Percentiles rank a stretch among this genome's conserved stretches.
Conservation (phyloP, 768 basidiomycete species). For the Dictyophora rubrovolvata region DNA sequence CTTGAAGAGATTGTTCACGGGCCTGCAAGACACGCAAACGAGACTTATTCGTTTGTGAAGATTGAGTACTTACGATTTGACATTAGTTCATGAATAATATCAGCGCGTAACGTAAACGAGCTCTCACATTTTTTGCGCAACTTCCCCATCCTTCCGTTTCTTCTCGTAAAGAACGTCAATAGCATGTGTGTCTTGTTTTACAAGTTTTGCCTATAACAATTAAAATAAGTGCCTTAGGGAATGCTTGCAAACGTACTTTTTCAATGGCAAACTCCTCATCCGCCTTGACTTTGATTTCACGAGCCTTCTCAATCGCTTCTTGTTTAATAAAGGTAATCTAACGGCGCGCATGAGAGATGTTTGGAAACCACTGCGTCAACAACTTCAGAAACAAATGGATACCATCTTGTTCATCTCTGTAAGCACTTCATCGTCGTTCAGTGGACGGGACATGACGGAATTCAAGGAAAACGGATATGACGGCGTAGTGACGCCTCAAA, state of each 20-base stretch:
- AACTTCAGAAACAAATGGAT: conserved; percentile 15
- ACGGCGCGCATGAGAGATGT: neutral
- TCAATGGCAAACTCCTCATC: conserved; percentile 99
- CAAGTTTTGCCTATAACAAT: conserved; percentile 77
- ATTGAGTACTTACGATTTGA: conserved; percentile 60
- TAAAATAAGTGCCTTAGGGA: neutral
- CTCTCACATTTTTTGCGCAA: conserved; percentile 87
- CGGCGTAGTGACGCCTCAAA: neutral
- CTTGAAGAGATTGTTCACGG: conserved; percentile 86
- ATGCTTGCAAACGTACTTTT: conserved; percentile 44
- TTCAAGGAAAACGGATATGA: neutral
- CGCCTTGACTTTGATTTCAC: conserved; percentile 94
- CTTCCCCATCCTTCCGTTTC: conserved; percentile 89
- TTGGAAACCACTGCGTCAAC: neutral
- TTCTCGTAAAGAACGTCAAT: conserved; percentile 94
- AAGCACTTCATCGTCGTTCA: conserved; percentile 92
- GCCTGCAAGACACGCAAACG: conserved; percentile 83
- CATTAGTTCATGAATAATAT: neutral
- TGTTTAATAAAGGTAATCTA: conserved; percentile 98
- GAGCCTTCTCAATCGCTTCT: conserved; percentile 93
- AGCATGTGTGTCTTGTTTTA: conserved; percentile 89
- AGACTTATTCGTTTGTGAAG: conserved; percentile 93
- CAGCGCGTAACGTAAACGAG: neutral
- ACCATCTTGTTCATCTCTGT: conserved; percentile 99
- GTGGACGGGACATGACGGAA: conserved; percentile 54